Base-by-base conservation (phyloP, 495 filamentous ascomycete genomes). In the Chlorociboria aeruginascens region DNA sequence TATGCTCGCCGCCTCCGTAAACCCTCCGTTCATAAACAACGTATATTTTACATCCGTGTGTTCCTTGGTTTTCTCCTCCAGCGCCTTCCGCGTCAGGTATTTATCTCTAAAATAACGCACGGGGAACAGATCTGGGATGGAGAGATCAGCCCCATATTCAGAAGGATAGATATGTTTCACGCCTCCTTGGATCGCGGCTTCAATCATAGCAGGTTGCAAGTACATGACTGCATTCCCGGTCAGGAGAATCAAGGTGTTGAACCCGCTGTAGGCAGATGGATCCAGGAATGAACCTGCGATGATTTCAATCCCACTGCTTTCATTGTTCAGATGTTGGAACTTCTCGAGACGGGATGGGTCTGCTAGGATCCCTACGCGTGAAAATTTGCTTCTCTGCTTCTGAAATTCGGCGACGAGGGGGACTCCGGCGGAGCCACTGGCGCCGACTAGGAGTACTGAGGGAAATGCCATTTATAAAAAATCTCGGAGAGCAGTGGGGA, bases 381-480 rank as follows among this genome's bases (percentile, higher is more conserved):
- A 11, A 40, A 50, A 50, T 1, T 29, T 28, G 6, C 40, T 44
- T 13, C 32, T 35, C n/a, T 44, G 40, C 4, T 12, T n/a, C 9
- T 44, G 13, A 9, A 50, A 39, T 31, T 50, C 48, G 7, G 25
- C 14, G 40, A 30, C 25, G 8, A 50, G 14, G 16, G 34, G 16
- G n/a, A 7, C 7, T 12, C 48, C 48, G 8, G 44, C 9, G 32
- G 35, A 36, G 7, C 48, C 48, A 10, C 36, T 17, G n/a, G 48
- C 48, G 12, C 48, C 48, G 17, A 50, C 37, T 31, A 50, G 13
- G 13, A 50, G 39, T 20, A 50, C 40, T 30, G 48, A 50, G 12
- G 33, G 45, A 7, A 13, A 35, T 35, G 43, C 25, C 43, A 45
- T 45, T 25, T 25, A 25, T 25, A 25, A 25, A 25, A 4, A 25